A percentile compares a stretch with the other conserved stretches of the same genome.
Conservation (phyloP, 2,329 filamentous ascomycete species). For the Pseudogymnoascus sp. region DNA sequence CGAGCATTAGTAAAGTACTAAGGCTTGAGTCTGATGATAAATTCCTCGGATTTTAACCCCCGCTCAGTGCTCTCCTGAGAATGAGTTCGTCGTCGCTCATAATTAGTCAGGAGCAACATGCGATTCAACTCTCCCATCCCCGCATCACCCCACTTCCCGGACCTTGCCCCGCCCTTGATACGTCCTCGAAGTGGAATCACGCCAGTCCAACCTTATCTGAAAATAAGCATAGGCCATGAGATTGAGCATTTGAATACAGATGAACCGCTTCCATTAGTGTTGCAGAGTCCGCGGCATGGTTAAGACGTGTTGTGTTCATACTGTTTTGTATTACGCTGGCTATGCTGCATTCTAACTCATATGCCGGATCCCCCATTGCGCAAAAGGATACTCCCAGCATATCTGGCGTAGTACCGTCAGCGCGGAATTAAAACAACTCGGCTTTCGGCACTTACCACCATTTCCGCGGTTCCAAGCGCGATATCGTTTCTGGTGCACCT, state of each 20-base stretch:
- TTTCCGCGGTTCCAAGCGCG: neutral
- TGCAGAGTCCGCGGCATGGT: neutral
- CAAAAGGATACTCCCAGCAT: neutral
- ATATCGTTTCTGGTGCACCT: neutral
- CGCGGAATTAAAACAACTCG: slow-evolving; percentile 1
- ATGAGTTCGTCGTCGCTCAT: neutral
- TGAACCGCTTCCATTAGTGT: neutral
- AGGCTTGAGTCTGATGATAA: neutral
- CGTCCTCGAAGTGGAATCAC: neutral
- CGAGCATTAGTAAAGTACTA: neutral
- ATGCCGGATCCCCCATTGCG: neutral
- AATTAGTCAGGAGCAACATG: slow-evolving; percentile 3
- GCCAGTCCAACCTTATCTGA: neutral
- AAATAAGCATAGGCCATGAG: neutral
- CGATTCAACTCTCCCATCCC: neutral
- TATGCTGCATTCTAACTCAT: neutral
- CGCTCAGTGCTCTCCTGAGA: neutral
- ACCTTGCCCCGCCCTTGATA: neutral
- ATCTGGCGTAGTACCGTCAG: neutral
- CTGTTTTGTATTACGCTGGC: neutral
- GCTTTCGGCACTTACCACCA: neutral
- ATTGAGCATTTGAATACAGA: neutral
- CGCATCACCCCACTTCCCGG: neutral
- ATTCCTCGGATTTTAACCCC: neutral
- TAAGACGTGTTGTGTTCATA: neutral